These are phyloP conservation scores for Solanum dulcamara DNA, from an alignment of 257 asterid genomes.

Conservation along the genomic window DNA sequence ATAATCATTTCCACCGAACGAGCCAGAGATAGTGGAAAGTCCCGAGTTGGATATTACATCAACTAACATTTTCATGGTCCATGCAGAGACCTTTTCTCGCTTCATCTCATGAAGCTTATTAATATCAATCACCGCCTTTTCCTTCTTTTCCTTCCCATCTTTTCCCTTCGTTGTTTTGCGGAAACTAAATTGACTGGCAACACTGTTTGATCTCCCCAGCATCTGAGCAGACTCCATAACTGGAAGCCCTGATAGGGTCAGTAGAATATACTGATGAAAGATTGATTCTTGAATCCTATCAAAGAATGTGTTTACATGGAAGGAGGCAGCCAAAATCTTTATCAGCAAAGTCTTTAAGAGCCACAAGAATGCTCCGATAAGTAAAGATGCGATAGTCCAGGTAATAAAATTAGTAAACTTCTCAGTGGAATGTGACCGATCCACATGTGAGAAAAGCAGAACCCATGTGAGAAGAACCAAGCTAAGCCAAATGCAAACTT, in stretches of 20 bases:
- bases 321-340: conserved; percentile 70
- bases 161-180: conserved; percentile 37
- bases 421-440: conserved; percentile 10
- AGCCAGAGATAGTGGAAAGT: conserved; percentile 50
- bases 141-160: conserved; percentile 50
- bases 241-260: conserved; percentile 60
- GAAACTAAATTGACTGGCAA: conserved; percentile 36
- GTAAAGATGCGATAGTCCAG: conserved; percentile 54
- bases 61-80: conserved; percentile 85
- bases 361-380: conserved; percentile 72
- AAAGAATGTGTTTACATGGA: conserved; percentile 70
- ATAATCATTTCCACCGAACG: conserved; percentile 37
- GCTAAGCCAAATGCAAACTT: conserved; percentile 49
- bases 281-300: conserved; percentile 74
- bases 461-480: conserved; percentile 66
- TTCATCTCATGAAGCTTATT: conserved; percentile 66
- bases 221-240: conserved; percentile 46
- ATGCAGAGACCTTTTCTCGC: conserved; percentile 75
- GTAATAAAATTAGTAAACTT: conserved; percentile 45
- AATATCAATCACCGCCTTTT: conserved; percentile 40
- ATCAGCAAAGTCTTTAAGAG: conserved; percentile 58
- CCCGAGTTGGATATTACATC: conserved; percentile 69
- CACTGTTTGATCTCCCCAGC: conserved; percentile 47
- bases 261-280: conserved; percentile 60
- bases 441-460: conserved; percentile 35